Percentiles rank a stretch among this genome's conserved stretches.
These are phyloP conservation scores for Lenwebbia sp. DNA, from an alignment of 345 rosid species.

Conservation along the genomic window DNA sequence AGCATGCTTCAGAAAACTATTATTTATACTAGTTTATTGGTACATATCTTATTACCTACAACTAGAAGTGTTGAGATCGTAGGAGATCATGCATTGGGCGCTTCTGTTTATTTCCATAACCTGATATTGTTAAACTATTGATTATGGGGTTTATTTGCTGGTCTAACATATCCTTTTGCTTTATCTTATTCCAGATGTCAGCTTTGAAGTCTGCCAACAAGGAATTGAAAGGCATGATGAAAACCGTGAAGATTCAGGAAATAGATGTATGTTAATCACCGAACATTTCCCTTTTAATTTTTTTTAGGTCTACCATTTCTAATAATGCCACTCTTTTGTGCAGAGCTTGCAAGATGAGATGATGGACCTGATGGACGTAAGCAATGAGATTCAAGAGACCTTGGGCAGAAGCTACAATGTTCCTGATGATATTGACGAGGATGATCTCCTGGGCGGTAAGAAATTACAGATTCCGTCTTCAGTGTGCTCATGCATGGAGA, in stretches of 20 bases:
- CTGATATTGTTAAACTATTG: background rate
- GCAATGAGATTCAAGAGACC: conserved; percentile 92
- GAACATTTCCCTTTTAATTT: background rate
- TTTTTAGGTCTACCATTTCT: background rate
- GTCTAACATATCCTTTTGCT: background rate
- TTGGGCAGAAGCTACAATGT: conserved; percentile 89
- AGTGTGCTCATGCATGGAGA: background rate
- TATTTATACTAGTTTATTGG: background rate
- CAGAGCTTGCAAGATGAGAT: conserved; percentile 99
- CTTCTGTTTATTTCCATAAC: background rate
- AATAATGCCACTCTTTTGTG: background rate
- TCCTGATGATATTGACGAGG: conserved; percentile 98
- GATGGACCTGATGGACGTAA: conserved; percentile 98
- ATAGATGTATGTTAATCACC: conserved; percentile 51
- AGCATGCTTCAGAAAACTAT: background rate
- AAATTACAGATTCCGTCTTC: background rate
- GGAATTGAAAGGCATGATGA: conserved; percentile 99
- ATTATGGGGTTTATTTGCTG: background rate
- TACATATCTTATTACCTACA: background rate
- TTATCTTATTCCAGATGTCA: conserved; percentile 1
- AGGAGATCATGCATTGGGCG: background rate
- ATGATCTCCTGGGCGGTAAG: conserved; percentile 96
- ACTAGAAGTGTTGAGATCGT: background rate
- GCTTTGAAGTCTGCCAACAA: conserved; percentile 93
- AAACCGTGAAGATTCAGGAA: conserved; percentile 94